Base-by-base conservation (phyloP, 768 basidiomycete genomes). In the Hygrocybe coccinea region DNA sequence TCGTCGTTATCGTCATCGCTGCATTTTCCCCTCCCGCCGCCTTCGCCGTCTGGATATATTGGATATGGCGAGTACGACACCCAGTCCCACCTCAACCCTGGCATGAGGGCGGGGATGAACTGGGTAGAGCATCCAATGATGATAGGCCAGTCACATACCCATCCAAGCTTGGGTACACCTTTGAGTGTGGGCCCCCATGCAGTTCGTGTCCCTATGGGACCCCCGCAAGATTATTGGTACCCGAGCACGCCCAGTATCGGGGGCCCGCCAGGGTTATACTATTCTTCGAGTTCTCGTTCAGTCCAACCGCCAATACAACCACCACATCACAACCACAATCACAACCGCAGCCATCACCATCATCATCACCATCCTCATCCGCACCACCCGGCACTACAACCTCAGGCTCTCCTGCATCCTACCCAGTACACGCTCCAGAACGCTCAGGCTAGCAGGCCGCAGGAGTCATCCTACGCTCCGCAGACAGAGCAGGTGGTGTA, bases 61-160 rank as follows among this genome's bases (percentile, higher is more conserved):
- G 62, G 65, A 35, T 61, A 62, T 1, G 64, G 62, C 39, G 63
- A 61, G 17, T 33, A 54, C 29, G 55, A 63, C 45, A 46, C 53
- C 24, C 61, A 59, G 19, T 41, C 57, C 21, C 39, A 55, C 22
- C 34, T 41, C 2, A 44, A 44, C 36, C 33, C 52, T 33, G 48
- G 44, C 22, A 50, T 60, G 45, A 50, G 52, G 50, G 54, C 55
- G 51, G 52, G 50, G 36, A 55, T 56, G 58, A 64, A 62, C 47
- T 62, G 68, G 64, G 44, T 69, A 38, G 69, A 70, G 44, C 64
- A 65, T 41, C 59, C 65, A 12, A 64, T 68, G 60, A 62, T n/a
- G n/a, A n/a, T 62, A 7, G 29, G n/a, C 22, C 11, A 54, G 46
- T 61, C 9, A 52, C 56, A n/a, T n/a, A n/a, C n/a, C n/a, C n/a